These are phyloP conservation scores for Epichloe coenophiala DNA, from an alignment of 2,329 filamentous ascomycete species.

Conservation along the genomic window DNA sequence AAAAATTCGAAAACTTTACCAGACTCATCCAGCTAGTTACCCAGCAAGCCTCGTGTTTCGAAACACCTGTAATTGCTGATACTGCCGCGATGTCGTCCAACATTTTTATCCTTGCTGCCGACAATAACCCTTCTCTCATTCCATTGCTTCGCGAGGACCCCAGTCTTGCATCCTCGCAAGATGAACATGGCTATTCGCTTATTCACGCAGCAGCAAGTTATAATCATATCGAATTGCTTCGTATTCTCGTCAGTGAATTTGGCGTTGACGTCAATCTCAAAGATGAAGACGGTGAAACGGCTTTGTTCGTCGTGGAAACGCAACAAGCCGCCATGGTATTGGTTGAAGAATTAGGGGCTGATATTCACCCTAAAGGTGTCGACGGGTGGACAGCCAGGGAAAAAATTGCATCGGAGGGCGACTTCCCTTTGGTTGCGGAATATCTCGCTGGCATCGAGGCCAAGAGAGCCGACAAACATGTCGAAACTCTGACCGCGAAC, in stretches of 20 bases:
- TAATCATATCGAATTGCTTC: constrained; percentile 69
- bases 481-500: constrained; percentile 16
- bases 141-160: constrained; percentile 62
- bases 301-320: constrained; percentile 85
- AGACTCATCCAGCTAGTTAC: too few species aligned
- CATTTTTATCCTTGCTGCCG: constrained; percentile 65
- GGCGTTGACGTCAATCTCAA: constrained; percentile 65
- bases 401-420: constrained; percentile 65
- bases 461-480: constrained; percentile 13
- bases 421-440: constrained; percentile 60
- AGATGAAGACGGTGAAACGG: constrained; percentile 87
- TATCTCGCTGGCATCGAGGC: constrained; percentile 42
- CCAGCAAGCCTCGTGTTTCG: too few species aligned
- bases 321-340: constrained; percentile 64
- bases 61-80: not conserved
- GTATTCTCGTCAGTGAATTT: constrained; percentile 61
- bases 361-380: constrained; percentile 49
- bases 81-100: constrained; percentile 30
- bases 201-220: constrained; percentile 90
- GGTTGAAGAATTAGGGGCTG: constrained; percentile 68
- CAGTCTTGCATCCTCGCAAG: constrained; percentile 64
- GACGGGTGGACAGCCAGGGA: constrained; percentile 72
- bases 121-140: constrained; percentile 62
- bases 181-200: constrained; percentile 87
- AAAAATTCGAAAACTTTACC: too few species aligned